These are phyloP conservation scores for Chaetothyriales sp. DNA, from an alignment of 2,329 filamentous ascomycete species.

Conservation along the genomic window DNA sequence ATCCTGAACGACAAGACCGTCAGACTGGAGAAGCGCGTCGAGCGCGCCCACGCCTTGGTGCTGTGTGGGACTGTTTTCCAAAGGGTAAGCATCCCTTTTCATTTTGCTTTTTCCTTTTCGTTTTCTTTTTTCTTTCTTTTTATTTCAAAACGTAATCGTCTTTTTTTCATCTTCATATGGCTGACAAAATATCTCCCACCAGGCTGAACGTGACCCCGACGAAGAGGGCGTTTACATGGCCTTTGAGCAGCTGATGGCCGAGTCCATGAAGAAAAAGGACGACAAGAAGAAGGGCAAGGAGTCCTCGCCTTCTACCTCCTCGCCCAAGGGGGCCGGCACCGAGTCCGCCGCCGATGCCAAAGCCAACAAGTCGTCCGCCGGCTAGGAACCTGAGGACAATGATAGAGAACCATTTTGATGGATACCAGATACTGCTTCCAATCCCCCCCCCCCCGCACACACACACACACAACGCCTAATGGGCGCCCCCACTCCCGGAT, in stretches of 20 bases:
- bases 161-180: neutral
- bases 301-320: neutral
- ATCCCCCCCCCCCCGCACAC: no score
- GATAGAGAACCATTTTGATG: neutral
- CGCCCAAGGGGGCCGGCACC: neutral
- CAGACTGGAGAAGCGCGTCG: slow-evolving; percentile 67
- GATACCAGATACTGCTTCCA: neutral
- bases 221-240: slow-evolving; percentile 98
- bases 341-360: neutral
- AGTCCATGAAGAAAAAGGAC: slow-evolving; percentile 90
- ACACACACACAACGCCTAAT: no score
- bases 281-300: slow-evolving; percentile 46
- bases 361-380: neutral
- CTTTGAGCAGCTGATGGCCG: slow-evolving; percentile 94
- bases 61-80: slow-evolving; percentile 80
- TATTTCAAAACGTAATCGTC: neutral
- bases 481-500: neutral
- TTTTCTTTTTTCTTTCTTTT: neutral
- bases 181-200: slow-evolving; percentile 1
- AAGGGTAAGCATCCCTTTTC: slow-evolving; percentile 53
- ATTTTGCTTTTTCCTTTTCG: neutral
- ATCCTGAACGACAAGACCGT: slow-evolving; percentile 71
- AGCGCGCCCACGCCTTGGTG: slow-evolving; percentile 79
- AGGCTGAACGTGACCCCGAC: slow-evolving; percentile 81
- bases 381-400: neutral